phyloP scores from a whole-genome alignment of 2,329 filamentous ascomycete species.

The Bipolaris zeicola region DNA sequence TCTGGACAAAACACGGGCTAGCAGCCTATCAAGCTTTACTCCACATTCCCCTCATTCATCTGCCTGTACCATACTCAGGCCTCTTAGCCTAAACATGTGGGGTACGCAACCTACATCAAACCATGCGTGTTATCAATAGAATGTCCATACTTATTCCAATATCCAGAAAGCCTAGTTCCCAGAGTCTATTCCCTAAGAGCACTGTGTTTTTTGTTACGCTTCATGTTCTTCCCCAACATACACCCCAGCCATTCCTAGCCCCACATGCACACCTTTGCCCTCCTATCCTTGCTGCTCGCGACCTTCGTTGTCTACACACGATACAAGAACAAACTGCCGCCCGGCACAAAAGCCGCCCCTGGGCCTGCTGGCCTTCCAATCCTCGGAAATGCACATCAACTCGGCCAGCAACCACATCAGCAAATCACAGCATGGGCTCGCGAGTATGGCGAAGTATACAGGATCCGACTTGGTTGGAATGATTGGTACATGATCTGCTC shows the following conservation, averaged over 20 bases:
- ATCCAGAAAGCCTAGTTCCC: neutral
- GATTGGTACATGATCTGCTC: slow-evolving; percentile 55
- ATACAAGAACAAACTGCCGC: slow-evolving; percentile 19
- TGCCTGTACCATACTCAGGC: neutral
- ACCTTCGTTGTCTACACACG: slow-evolving; percentile 21
- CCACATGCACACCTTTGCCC: slow-evolving; percentile 28
- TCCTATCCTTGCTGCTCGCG: slow-evolving; percentile 17
- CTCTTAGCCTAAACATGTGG: slow-evolving; percentile 18
- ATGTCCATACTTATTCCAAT: too few relatives aligned
- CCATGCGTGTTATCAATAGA: neutral
- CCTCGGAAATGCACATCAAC: slow-evolving; percentile 39
- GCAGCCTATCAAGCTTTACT: slow-evolving; percentile 1
- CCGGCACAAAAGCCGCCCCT: slow-evolving; percentile 25
- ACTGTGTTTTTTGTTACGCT: neutral
- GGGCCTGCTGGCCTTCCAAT: slow-evolving; percentile 36
- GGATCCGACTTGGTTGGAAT: slow-evolving; percentile 53
- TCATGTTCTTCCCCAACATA: neutral
- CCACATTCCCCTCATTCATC: slow-evolving; percentile 20
- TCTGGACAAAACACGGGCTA: neutral
- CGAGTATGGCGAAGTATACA: slow-evolving; percentile 55
- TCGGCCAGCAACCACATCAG: slow-evolving; percentile 37
- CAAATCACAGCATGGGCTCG: slow-evolving; percentile 47
- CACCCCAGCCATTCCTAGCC: slow-evolving; percentile 3
- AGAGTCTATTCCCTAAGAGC: neutral
- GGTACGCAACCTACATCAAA: slow-evolving; percentile 11